Base-by-base conservation (phyloP, 1,284 basidiomycete species). In the Cutaneotrichosporon curvatum region DNA sequence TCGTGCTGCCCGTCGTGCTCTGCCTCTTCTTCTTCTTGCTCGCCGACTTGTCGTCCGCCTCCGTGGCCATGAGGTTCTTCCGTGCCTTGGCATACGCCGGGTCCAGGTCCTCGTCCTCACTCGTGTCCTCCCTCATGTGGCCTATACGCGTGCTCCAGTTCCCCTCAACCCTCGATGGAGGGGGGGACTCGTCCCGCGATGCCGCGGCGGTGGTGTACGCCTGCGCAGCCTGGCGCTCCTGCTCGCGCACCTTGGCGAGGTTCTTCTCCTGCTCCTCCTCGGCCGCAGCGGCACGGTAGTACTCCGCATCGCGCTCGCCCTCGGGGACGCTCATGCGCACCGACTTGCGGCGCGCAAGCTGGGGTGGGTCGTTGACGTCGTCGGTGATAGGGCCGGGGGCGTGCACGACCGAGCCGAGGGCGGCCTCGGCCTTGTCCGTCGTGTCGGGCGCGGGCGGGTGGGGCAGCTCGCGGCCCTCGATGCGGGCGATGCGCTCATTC, bases 81-180 rank as follows among this genome's bases (percentile, higher is more conserved):
- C 52, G 45, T 4, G 69, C 69, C 23, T 53, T 57, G 37, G 46
- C 35, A 42, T 72, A 72, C 12, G 21, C 50, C 55, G 50, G 65
- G 59, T 23, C 47, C 30, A 61, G 57, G 16, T 60, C 61, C 35
- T 71, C 69, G 23, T 69, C 67, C 22, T 62, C 61, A 6, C 59
- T 56, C 20, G 61, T 65, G 54, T 68, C 67, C 4, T 69, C 70
- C 35, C 59, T 51, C 52, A 66, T 53, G 25, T 55, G 51, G 6
- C 68, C 67, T 32, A 72, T 69, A 23, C 69, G 54, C 15, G 64
- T 64, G 20, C 48, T 53, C 69, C 69, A 72, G 23, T 59, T 23
- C 12, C 30, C 38, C 19, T 40, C n/a, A 3, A 16, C 8, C 19
- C 39, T 40, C 8, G 34, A 14, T 15, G 36, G 36, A 3, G 47